Evolutionary conservation across 2,329 filamentous ascomycete genomes (phyloP), one percentile per base, ranked within the genome.

Genomic region (Pyrenophora teres): DNA sequence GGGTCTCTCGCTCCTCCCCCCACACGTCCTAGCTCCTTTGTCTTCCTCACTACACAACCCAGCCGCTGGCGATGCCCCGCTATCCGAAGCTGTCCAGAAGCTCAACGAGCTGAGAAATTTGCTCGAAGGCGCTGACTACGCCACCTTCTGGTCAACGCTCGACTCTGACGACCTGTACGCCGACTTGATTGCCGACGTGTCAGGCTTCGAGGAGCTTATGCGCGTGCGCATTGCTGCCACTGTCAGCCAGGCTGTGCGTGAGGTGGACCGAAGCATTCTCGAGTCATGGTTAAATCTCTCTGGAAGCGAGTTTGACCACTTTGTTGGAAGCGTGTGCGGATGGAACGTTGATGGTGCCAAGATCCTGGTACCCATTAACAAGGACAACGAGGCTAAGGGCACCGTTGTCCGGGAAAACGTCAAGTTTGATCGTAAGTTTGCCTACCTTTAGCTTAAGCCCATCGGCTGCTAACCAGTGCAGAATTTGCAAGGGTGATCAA

Each of bases 151-250:
- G 94, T 84, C 86, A 39, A 92, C 90, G 7, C 83, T 97, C 52
- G 91, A 97, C 80, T 89, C 86, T 52, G 93, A 99, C 72, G 94
- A 99, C 75, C 83, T 97, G 50, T 97, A 96, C 78, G 92, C 93
- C 55, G 94, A 99, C 73, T 80, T 99, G 64, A 91, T 93, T 54
- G 94, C 93, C 66, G 95, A 99, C 68, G 92, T 97, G 45, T 83
- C 87, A 39, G 94, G 92, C 33, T 99, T 99, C 73, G 94, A 99
- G 81, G 93, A 97, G 73, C 80, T 93, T 54, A 88, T 99, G 79
- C 87, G 94, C 62, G 83, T 95, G 62, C 86, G 90, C 66, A 97
- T 99, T 71, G 92, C 92, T 45, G 85, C 88, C 39, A 90, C 95
- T 52, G 86, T 97, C 62, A 89, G 89, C 64, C 90, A 91, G 77